Evolutionary conservation across 345 rosid genomes (phyloP).

Genomic region (Reutealis trisperma): DNA sequence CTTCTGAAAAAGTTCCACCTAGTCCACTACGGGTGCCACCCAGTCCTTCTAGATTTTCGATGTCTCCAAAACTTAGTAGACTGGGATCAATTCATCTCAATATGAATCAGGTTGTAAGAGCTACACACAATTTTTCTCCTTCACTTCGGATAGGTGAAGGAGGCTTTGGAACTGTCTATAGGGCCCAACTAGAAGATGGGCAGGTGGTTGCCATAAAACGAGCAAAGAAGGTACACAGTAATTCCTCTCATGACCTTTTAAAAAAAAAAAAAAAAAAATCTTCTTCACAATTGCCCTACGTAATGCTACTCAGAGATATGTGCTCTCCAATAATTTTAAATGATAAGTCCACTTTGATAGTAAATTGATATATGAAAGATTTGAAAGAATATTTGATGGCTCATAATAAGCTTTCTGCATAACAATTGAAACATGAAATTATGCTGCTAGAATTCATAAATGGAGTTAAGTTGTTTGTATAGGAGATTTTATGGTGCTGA

Average conservation of each 20-base stretch:
- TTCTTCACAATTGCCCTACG: neutral
- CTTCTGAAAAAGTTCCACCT: slow-evolving; percentile 62
- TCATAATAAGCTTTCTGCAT: neutral
- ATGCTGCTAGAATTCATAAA: neutral
- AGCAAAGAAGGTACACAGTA: slow-evolving; percentile 72
- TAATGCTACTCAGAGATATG: neutral
- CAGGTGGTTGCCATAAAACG: slow-evolving; percentile 91
- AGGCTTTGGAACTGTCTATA: slow-evolving; percentile 89
- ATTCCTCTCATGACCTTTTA: slow-evolving; percentile 9
- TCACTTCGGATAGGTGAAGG: slow-evolving; percentile 79
- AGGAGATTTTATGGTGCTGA: neutral
- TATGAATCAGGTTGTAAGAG: slow-evolving; percentile 58
- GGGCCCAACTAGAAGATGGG: slow-evolving; percentile 66
- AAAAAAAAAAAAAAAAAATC: neutral
- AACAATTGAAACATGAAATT: neutral
- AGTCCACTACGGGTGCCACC: slow-evolving; percentile 81
- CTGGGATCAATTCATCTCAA: slow-evolving; percentile 65
- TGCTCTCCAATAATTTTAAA: neutral
- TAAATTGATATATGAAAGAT: neutral
- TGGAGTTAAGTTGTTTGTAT: neutral
- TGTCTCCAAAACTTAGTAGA: slow-evolving; percentile 68
- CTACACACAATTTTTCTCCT: slow-evolving; percentile 71
- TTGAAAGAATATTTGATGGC: neutral
- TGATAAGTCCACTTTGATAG: neutral
- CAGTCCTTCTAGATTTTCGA: slow-evolving; percentile 79